Percentiles rank a stretch among this genome's conserved stretches.
These are phyloP conservation scores for Xylaria palmicola DNA, from an alignment of 495 filamentous ascomycete species.

Conservation along the genomic window DNA sequence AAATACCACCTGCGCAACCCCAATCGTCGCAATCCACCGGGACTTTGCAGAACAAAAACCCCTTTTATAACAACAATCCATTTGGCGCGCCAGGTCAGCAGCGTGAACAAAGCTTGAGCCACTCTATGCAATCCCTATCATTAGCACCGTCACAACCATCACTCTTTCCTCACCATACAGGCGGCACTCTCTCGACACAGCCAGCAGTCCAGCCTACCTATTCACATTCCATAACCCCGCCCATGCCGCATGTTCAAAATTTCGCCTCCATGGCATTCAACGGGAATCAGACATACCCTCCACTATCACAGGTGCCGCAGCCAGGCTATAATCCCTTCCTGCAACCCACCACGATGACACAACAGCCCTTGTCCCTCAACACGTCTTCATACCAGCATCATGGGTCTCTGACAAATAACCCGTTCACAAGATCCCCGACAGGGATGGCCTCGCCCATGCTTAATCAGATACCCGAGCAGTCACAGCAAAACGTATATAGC, in stretches of 20 bases:
- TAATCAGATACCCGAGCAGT: slow-evolving; percentile 51
- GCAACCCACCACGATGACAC: slow-evolving; percentile 37
- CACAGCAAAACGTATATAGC: slow-evolving; percentile 49
- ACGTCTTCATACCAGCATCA: slow-evolving; percentile 33
- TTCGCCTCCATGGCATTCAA: slow-evolving; percentile 43
- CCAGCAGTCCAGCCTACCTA: slow-evolving; percentile 44
- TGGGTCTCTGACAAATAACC: slow-evolving; percentile 37
- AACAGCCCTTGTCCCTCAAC: slow-evolving; percentile 38
- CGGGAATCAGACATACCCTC: slow-evolving; percentile 48
- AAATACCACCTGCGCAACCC: slow-evolving; percentile 46
- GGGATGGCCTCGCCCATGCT: slow-evolving; percentile 44
- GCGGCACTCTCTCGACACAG: slow-evolving; percentile 64
- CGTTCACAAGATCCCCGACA: slow-evolving; percentile 48
- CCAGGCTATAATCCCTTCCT: slow-evolving; percentile 68
- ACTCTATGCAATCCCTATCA: slow-evolving; percentile 72
- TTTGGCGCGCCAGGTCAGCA: slow-evolving; percentile 48
- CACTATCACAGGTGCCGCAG: slow-evolving; percentile 35
- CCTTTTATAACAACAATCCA: slow-evolving; percentile 49
- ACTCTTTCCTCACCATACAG: slow-evolving; percentile 81
- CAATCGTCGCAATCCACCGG: slow-evolving; percentile 59
- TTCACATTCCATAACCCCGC: slow-evolving; percentile 60
- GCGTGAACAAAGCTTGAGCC: slow-evolving; percentile 50
- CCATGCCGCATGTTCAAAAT: slow-evolving; percentile 55
- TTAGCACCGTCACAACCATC: slow-evolving; percentile 62
- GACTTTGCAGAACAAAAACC: slow-evolving; percentile 53